Evolutionary conservation across 2,329 filamentous ascomycete species (phyloP), one percentile per base, ranked within the genome.

Genomic region (Trichophyton mentagrophytes): DNA sequence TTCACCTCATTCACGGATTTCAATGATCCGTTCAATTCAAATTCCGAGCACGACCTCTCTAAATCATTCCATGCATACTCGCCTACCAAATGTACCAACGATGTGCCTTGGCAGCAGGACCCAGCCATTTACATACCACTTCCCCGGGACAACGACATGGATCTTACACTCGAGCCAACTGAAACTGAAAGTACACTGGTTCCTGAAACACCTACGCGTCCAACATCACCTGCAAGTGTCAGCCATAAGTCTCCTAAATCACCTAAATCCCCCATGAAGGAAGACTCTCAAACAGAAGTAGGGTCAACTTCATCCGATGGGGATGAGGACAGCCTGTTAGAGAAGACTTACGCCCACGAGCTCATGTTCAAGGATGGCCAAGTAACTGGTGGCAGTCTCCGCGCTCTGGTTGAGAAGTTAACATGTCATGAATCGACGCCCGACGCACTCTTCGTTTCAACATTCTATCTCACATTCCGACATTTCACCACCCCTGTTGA

Each of bases 401-500:
- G 88, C 3, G 93, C 93, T 1, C 78, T 99, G 30, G 87, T 99
- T n/a, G 93, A 99, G 77, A 86, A 90, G 64, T 82, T 99, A 47
- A 97, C 93, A 0, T 90, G 89, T 0, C 90, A 95, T 70, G 90
- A 96, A 71, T 88, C 90, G 0, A 95, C 92, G 0, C 93, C 93
- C 0, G 92, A 97, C 70, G 85, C 89, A 17, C 84, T 89, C 69
- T 97, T 97, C 67, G 89, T 96, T 47, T 91, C 90, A 2, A 90
- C 93, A 0, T 97, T 99, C 70, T 97, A 95, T 71, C 85, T 97
- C 30, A 99, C 93, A 0, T 99, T 99, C 77, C 85, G 93, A 59
- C 83, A 95, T 9, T 99, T 99, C 70, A 90, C 90, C 64, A 88
- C 87, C 0, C 90, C 93, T 0, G 71, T 81, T 5, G 85, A 89